Percentiles rank a stretch among this genome's conserved stretches.
Evolutionary conservation across 352 stramenopile genomes (phyloP).

Genomic region (Globisporangium splendens): DNA sequence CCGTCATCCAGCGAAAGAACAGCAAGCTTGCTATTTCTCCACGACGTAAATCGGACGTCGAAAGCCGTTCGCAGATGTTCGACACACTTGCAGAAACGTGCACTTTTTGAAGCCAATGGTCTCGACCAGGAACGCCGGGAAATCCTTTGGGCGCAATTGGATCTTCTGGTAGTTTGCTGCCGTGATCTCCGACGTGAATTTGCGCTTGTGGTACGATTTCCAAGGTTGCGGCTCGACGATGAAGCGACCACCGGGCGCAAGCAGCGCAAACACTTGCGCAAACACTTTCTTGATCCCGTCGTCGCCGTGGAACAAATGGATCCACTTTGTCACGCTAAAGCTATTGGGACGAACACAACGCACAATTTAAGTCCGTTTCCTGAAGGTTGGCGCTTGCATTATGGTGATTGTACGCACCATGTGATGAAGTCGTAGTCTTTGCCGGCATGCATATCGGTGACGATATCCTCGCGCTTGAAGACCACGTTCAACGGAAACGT

Average conservation of each 20-base stretch:
- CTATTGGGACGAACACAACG: conserved; percentile 18
- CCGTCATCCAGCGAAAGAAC: no score
- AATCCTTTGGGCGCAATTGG: conserved; percentile 70
- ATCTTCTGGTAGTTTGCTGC: conserved; percentile 69
- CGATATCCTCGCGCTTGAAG: conserved; percentile 80
- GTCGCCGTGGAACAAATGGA: conserved; percentile 87
- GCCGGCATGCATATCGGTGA: conserved; percentile 49
- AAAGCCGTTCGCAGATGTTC: conserved; percentile 75
- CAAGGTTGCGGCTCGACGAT: conserved; percentile 85
- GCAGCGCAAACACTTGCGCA: conserved; percentile 50
- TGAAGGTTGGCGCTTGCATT: no score
- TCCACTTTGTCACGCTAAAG: conserved; percentile 91
- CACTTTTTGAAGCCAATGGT: conserved; percentile 63
- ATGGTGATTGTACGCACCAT: conserved; percentile 34
- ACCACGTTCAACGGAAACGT: conserved; percentile 74
- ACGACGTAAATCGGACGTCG: conserved; percentile 71
- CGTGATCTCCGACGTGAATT: conserved; percentile 78
- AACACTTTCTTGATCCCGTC: conserved; percentile 81
- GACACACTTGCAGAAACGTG: conserved; percentile 70
- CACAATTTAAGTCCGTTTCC: no score
- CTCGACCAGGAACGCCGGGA: conserved; percentile 50
- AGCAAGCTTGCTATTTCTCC: conserved; percentile 31
- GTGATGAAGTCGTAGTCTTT: conserved; percentile 79
- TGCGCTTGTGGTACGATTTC: conserved; percentile 87
- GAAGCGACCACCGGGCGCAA: conserved; percentile 62